A percentile compares a stretch with the other conserved stretches of the same genome.
Evolutionary conservation across 202 grass and related monocot genomes (phyloP).

Genomic region (Alloteropsis angusta): DNA sequence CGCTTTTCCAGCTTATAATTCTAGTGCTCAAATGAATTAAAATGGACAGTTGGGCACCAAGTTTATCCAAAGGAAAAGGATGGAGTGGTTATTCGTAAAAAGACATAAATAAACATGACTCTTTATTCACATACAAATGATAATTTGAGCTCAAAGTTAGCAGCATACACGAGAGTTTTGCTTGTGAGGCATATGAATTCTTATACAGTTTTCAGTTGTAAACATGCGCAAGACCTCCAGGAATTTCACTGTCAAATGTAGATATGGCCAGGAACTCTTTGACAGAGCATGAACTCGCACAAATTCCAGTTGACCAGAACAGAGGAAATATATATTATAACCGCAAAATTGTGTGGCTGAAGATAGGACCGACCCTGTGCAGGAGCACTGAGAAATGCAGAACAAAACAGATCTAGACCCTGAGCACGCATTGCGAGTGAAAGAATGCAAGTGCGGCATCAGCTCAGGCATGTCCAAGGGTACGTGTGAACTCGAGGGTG

Average conservation of each 20-base stretch:
- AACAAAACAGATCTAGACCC: constrained; percentile 27
- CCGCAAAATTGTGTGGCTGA: not conserved
- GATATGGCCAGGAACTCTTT: not conserved
- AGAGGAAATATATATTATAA: not conserved
- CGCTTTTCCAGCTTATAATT: not conserved
- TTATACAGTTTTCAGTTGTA: not conserved
- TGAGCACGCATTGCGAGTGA: not conserved
- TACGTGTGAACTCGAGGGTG: constrained; percentile 30
- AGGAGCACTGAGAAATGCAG: not conserved
- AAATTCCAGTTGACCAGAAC: not conserved
- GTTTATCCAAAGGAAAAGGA: not conserved
- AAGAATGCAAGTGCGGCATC: constrained; percentile 21
- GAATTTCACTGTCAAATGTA: not conserved
- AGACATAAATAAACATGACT: not conserved
- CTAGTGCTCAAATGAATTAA: not conserved
- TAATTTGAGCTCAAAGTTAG: not conserved
- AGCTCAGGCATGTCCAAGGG: constrained; percentile 5
- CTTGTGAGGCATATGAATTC: not conserved
- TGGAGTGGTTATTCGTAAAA: not conserved
- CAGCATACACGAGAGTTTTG: not conserved
- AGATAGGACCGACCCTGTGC: constrained; percentile 17
- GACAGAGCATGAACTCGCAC: not conserved
- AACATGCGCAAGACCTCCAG: not conserved
- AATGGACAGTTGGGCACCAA: not conserved
- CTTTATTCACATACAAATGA: not conserved